phyloP scores from a whole-genome alignment of 352 stramenopile species.

The Phytophthora macrochlamydospora region DNA sequence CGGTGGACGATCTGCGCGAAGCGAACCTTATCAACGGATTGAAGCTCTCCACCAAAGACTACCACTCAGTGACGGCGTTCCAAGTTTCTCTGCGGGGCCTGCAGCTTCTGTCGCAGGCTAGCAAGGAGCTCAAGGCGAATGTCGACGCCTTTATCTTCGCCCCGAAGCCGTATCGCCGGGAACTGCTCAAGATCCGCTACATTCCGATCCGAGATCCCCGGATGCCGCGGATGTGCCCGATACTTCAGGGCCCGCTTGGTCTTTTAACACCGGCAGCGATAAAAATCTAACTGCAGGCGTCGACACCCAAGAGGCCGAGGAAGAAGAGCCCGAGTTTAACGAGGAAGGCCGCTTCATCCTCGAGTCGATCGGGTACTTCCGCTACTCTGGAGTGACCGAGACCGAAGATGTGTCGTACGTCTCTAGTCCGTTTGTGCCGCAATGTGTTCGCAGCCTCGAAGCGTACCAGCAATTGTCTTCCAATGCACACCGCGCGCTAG shows the following conservation, averaged over 20 bases:
- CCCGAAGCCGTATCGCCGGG: slow-evolving; percentile 56
- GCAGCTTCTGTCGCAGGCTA: slow-evolving; percentile 46
- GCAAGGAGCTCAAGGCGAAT: slow-evolving; percentile 48
- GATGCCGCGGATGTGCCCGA: slow-evolving; percentile 19
- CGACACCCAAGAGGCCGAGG: slow-evolving; percentile 7
- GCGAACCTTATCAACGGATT: slow-evolving; percentile 65
- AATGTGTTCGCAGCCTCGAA: slow-evolving; percentile 91
- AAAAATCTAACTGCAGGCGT: slow-evolving; percentile 35
- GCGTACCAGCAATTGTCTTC: slow-evolving; percentile 78
- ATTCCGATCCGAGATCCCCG: slow-evolving; percentile 56
- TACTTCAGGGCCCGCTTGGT: slow-evolving; percentile 35
- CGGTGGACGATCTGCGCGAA: slow-evolving; percentile 66
- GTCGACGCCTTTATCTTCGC: slow-evolving; percentile 68
- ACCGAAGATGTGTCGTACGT: slow-evolving; percentile 96
- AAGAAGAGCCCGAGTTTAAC: slow-evolving; percentile 35
- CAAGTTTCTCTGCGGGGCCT: slow-evolving; percentile 58
- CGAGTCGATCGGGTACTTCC: slow-evolving; percentile 85
- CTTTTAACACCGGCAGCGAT: slow-evolving; percentile 37
- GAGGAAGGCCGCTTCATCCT: slow-evolving; percentile 44
- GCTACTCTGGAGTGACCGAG: slow-evolving; percentile 94
- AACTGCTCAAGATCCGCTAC: slow-evolving; percentile 64
- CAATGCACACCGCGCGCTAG: slow-evolving; percentile 91
- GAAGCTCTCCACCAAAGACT: slow-evolving; percentile 69
- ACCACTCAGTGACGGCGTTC: slow-evolving; percentile 67
- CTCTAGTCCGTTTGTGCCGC: slow-evolving; percentile 93